Conservation (phyloP, 2,329 filamentous ascomycete genomes). For the Chrysoporthe austroafricana region DNA sequence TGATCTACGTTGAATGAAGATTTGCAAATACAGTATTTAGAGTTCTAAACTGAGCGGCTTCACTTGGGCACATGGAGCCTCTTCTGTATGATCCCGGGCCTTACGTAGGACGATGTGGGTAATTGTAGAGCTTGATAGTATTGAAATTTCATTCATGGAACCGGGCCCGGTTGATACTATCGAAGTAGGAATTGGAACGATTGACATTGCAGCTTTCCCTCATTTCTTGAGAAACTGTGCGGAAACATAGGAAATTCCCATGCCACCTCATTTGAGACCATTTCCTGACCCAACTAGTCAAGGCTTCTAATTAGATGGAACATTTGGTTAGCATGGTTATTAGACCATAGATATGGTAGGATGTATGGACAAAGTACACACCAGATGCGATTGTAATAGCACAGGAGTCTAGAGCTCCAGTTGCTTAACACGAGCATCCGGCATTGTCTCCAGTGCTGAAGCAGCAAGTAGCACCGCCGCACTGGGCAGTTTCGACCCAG, state of each 20-base stretch:
- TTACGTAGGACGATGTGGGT: not conserved
- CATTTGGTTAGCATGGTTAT: not conserved
- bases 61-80: not conserved
- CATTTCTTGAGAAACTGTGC: not conserved
- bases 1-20: not conserved
- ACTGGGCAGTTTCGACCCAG: slow-evolving; percentile 18
- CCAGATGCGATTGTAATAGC: not conserved
- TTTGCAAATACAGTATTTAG: too few relatives aligned
- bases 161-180: not conserved
- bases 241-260: not conserved
- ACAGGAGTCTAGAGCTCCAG: not conserved
- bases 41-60: not conserved
- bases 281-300: not conserved
- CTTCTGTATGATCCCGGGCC: not conserved
- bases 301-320: not conserved
- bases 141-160: not conserved
- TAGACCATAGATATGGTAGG: not conserved
- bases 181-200: not conserved
- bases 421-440: slow-evolving; percentile 12
- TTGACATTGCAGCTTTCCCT: not conserved
- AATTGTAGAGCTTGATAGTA: not conserved
- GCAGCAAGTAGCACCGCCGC: slow-evolving; percentile 10
- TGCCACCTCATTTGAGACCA: not conserved
- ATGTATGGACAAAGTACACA: not conserved
- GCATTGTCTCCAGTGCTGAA: slow-evolving; percentile 5